Evolutionary conservation across 352 stramenopile species (phyloP).

Genomic region (Elongisporangium prolatum): DNA sequence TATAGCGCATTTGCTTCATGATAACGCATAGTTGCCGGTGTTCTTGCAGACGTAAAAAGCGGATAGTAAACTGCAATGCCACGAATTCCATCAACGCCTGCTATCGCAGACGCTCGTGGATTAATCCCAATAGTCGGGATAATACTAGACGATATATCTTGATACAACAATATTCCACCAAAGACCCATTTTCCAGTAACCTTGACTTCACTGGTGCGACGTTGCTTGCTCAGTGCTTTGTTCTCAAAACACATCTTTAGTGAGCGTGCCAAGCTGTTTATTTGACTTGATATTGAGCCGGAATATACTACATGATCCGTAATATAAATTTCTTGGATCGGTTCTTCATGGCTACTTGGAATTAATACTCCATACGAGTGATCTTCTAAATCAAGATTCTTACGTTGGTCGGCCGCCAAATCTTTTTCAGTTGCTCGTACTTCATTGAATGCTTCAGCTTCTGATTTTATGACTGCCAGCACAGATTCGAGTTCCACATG

Average conservation of each 20-base stretch:
- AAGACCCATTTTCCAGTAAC: slow-evolving; percentile 14
- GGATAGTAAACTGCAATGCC: not conserved
- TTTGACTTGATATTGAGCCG: slow-evolving; percentile 8
- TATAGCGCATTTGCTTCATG: not conserved
- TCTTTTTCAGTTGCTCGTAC: not conserved
- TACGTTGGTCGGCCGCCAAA: not conserved
- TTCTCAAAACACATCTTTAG: slow-evolving; percentile 16
- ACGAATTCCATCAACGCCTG: slow-evolving; percentile 8
- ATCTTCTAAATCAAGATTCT: slow-evolving; percentile 3
- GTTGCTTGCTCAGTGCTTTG: slow-evolving; percentile 5
- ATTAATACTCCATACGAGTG: slow-evolving; percentile 17
- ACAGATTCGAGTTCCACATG: not conserved
- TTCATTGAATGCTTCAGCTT: not conserved
- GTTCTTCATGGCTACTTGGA: slow-evolving; percentile 14
- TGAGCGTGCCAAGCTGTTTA: slow-evolving; percentile 9
- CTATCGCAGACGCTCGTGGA: slow-evolving; percentile 5
- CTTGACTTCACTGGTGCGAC: not conserved
- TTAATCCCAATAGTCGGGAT: slow-evolving; percentile 17
- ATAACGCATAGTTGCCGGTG: not conserved
- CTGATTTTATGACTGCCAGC: not conserved
- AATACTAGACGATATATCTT: slow-evolving; percentile 10
- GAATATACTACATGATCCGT: slow-evolving; percentile 4
- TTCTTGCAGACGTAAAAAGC: not conserved
- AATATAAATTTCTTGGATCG: slow-evolving; percentile 32
- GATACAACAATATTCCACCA: slow-evolving; percentile 1